Percentiles rank a stretch among this genome's conserved stretches.
Evolutionary conservation across 306 rosid genomes (phyloP).

Genomic region (Quercus gilva): DNA sequence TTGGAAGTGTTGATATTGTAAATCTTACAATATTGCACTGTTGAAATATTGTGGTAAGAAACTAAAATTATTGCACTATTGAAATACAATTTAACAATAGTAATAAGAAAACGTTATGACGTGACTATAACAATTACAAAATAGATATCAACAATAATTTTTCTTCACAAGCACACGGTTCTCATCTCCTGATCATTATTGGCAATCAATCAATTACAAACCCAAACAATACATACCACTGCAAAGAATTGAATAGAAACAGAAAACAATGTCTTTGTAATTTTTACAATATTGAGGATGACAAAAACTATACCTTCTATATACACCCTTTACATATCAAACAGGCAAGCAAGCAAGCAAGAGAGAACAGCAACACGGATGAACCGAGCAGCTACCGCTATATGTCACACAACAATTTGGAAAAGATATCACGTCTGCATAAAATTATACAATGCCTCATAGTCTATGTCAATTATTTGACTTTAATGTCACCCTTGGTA

Average conservation of each 20-base stretch:
- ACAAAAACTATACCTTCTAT: slow-evolving; percentile 49
- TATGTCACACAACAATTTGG: slow-evolving; percentile 19
- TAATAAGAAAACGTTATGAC: background rate
- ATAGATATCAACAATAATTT: background rate
- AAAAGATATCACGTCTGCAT: slow-evolving; percentile 18
- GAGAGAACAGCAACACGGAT: slow-evolving; percentile 27
- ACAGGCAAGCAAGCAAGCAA: slow-evolving; percentile 36
- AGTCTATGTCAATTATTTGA: slow-evolving; percentile 42
- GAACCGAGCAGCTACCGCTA: slow-evolving; percentile 27
- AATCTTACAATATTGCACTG: too few species aligned
- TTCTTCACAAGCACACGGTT: slow-evolving; percentile 1
- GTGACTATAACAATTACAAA: background rate
- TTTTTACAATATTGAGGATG: slow-evolving; percentile 33
- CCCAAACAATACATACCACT: slow-evolving; percentile 27
- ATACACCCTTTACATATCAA: slow-evolving; percentile 46
- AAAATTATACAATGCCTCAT: slow-evolving; percentile 26
- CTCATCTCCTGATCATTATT: slow-evolving; percentile 32
- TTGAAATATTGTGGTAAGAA: background rate
- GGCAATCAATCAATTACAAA: slow-evolving; percentile 28
- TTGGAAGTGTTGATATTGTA: background rate
- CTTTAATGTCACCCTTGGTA: slow-evolving; percentile 63
- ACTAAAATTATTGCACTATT: background rate
- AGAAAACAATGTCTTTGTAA: slow-evolving; percentile 34
- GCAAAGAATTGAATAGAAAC: slow-evolving; percentile 30
- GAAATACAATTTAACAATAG: background rate